phyloP scores from a whole-genome alignment of 768 basidiomycete genomes.

The Lactarius hengduanensis region DNA sequence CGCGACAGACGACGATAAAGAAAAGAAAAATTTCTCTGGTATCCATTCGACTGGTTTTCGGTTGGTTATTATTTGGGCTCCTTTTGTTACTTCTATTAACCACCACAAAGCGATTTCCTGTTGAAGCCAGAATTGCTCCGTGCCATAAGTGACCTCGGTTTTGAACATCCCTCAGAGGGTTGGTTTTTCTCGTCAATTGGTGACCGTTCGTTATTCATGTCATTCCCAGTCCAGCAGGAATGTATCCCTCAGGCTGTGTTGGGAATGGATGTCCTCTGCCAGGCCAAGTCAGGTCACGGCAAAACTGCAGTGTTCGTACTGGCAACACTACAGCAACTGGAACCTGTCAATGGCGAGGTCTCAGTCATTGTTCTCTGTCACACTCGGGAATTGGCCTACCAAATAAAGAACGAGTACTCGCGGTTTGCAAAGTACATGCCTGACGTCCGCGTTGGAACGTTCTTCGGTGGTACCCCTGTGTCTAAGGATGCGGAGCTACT shows the following conservation, averaged over 20 bases:
- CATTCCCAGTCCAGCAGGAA: conserved; percentile 88
- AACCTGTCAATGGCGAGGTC: conserved; percentile 97
- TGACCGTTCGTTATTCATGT: conserved; percentile 8
- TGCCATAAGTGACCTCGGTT: conserved; percentile 98
- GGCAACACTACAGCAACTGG: conserved; percentile 95
- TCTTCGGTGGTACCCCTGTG: conserved; percentile 96
- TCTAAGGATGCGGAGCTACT: conserved; percentile 91
- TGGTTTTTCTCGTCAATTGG: conserved; percentile 24
- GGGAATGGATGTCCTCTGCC: conserved; percentile 99
- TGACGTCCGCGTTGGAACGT: conserved; percentile 94
- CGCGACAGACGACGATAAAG: conserved; percentile 60
- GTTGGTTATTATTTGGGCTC: conserved; percentile 43
- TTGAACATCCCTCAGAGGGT: conserved; percentile 99
- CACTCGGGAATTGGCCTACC: conserved; percentile 98
- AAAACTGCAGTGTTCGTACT: conserved; percentile 99
- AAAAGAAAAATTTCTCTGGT: conserved; percentile 98
- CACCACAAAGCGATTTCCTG: conserved; percentile 79
- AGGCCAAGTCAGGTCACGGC: conserved; percentile 98
- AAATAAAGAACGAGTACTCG: conserved; percentile 99
- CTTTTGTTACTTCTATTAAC: conserved; percentile 19
- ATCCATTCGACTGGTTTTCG: conserved; percentile 99
- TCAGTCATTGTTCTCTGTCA: conserved; percentile 98
- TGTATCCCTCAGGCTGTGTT: conserved; percentile 99
- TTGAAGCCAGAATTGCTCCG: conserved; percentile 96
- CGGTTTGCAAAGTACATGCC: conserved; percentile 99